phyloP scores from a whole-genome alignment of 108 stramenopile genomes.

The Fragilaria crotonensis region DNA sequence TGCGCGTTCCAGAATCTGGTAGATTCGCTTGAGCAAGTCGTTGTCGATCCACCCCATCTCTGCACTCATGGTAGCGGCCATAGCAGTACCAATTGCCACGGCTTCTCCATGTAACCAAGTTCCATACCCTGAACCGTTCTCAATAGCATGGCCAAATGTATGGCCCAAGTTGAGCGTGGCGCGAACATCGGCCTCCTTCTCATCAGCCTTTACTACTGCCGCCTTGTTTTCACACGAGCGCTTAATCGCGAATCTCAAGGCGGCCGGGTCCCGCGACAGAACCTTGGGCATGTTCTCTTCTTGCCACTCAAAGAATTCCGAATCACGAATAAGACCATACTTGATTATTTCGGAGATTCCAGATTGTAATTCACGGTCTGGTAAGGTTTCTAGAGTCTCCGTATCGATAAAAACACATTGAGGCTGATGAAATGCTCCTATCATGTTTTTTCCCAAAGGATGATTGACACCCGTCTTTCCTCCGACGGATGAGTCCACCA shows the following conservation, averaged over 20 bases:
- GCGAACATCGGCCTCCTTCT: slow-evolving; percentile 88
- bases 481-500: slow-evolving; percentile 96
- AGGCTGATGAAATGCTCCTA: slow-evolving; percentile 98
- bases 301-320: slow-evolving; percentile 89
- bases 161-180: slow-evolving; percentile 98
- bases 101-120: slow-evolving; percentile 95
- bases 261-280: slow-evolving; percentile 64
- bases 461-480: slow-evolving; percentile 99
- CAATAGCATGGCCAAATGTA: slow-evolving; percentile 98
- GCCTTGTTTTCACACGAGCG: slow-evolving; percentile 94
- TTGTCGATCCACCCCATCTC: slow-evolving; percentile 83
- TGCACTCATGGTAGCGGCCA: slow-evolving; percentile 91
- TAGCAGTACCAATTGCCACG: slow-evolving; percentile 92
- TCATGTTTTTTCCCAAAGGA: slow-evolving; percentile 96
- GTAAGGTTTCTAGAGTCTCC: slow-evolving; percentile 73
- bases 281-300: slow-evolving; percentile 81
- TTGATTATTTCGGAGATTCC: slow-evolving; percentile 95
- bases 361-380: slow-evolving; percentile 89
- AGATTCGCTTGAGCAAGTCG: slow-evolving; percentile 50
- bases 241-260: slow-evolving; percentile 76
- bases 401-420: slow-evolving; percentile 91
- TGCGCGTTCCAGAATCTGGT: slow-evolving; percentile 54
- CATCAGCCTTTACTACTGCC: slow-evolving; percentile 93
- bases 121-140: slow-evolving; percentile 92
- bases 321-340: slow-evolving; percentile 90